phyloP scores from a whole-genome alignment of 1,284 basidiomycete species.

The Coriolopsis trogii region DNA sequence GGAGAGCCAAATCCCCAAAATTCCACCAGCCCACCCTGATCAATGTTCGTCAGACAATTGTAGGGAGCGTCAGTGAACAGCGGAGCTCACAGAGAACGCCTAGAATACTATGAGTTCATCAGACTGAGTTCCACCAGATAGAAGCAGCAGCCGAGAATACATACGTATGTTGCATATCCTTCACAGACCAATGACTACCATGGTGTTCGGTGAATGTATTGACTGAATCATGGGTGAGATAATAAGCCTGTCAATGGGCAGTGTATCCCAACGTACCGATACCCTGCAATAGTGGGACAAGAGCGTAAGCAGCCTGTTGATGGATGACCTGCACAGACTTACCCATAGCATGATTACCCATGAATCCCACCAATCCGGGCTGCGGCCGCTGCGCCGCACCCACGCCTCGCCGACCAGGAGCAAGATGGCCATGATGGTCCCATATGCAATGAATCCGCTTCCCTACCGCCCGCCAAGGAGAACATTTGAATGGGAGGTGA shows the following conservation, averaged over 20 bases:
- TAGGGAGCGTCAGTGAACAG: background rate
- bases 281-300: constrained; percentile 42
- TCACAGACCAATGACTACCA: constrained; percentile 81
- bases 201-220: constrained; percentile 96
- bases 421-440: constrained; percentile 81
- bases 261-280: constrained; percentile 50
- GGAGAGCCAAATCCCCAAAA: constrained; percentile 85
- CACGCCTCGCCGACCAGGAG: constrained; percentile 84
- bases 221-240: constrained; percentile 45
- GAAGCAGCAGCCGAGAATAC: constrained; percentile 30
- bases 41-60: background rate
- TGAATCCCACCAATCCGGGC: constrained; percentile 92
- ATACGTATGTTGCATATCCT: constrained; percentile 94
- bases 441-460: constrained; percentile 89
- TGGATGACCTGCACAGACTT: constrained; percentile 30
- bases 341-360: constrained; percentile 91
- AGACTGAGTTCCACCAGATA: background rate
- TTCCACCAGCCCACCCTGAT: constrained; percentile 91
- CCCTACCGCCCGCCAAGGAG: constrained; percentile 41
- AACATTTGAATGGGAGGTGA: background rate
- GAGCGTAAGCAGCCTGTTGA: background rate
- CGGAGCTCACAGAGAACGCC: constrained; percentile 44
- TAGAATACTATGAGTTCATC: constrained; percentile 37
- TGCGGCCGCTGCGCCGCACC: constrained; percentile 70
- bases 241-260: background rate